Percentiles rank a stretch among this genome's conserved stretches.
These are phyloP conservation scores for Polytrichum commune DNA, from an alignment of 225 moss, liverwort and hornwort species.

Conservation along the genomic window DNA sequence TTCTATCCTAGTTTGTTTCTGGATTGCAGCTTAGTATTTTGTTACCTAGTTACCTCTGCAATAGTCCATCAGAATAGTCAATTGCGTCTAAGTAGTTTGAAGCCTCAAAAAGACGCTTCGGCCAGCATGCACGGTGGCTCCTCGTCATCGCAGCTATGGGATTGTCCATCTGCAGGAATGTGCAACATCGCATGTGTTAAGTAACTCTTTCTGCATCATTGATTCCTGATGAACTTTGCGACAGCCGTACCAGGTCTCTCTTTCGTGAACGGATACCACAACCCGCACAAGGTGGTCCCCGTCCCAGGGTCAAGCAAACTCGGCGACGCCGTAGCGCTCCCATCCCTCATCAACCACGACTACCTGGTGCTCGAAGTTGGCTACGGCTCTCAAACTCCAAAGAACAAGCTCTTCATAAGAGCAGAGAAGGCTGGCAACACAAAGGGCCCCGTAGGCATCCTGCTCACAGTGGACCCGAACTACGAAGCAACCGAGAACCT, in stretches of 20 bases:
- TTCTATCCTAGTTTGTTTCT: too few species aligned
- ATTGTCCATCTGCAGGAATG: too few species aligned
- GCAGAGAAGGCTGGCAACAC: slow-evolving; percentile 37
- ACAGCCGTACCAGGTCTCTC: slow-evolving; percentile 20
- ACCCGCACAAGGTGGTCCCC: slow-evolving; percentile 34
- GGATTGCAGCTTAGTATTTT: too few species aligned
- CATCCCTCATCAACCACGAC: slow-evolving; percentile 44
- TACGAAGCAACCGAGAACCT: slow-evolving; percentile 16
- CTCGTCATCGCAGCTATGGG: too few species aligned
- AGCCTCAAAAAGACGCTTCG: too few species aligned
- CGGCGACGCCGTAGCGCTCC: slow-evolving; percentile 11
- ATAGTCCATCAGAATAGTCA: too few species aligned
- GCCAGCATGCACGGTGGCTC: too few species aligned
- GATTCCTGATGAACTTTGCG: not conserved
- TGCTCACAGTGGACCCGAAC: slow-evolving; percentile 23
- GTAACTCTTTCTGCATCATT: not conserved
- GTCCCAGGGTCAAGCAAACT: slow-evolving; percentile 34
- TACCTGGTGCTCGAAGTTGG: slow-evolving; percentile 39
- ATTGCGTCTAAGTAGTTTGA: too few species aligned
- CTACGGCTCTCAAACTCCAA: not conserved
- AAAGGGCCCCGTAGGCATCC: slow-evolving; percentile 27
- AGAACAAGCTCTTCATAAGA: slow-evolving; percentile 23
- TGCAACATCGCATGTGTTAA: not conserved
- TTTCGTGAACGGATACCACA: slow-evolving; percentile 23
- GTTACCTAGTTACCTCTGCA: too few species aligned